A percentile compares a stretch with the other conserved stretches of the same genome.
These are phyloP conservation scores for Kwoniella shandongensis DNA, from an alignment of 768 basidiomycete genomes.

Conservation along the genomic window DNA sequence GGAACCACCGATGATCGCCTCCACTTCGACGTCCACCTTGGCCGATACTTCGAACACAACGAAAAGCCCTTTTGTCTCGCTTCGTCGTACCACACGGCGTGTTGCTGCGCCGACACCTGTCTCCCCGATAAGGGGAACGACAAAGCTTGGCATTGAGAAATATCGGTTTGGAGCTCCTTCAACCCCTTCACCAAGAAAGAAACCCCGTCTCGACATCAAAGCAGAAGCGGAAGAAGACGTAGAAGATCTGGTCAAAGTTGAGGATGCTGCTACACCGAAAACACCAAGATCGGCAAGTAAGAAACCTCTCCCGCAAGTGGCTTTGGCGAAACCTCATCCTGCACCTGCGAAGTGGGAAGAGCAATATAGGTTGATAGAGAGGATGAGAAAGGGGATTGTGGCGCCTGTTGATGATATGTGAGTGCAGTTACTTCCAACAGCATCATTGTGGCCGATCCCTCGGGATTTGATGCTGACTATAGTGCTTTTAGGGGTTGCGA, in stretches of 20 bases:
- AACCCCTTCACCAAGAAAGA: conserved; percentile 25
- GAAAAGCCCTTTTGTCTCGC: conserved; percentile 15
- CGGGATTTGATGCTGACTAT: too few relatives aligned
- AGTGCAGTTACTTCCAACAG: too few relatives aligned
- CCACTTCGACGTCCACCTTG: too few relatives aligned
- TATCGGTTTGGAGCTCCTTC: conserved; percentile 12
- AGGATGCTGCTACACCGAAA: conserved; percentile 5
- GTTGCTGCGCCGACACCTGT: background rate
- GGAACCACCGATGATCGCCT: too few relatives aligned
- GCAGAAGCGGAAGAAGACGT: conserved; percentile 5
- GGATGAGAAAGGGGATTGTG: conserved; percentile 68
- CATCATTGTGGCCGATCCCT: background rate
- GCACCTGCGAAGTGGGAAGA: conserved; percentile 46
- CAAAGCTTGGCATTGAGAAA: conserved; percentile 4
- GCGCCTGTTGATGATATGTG: conserved; percentile 81
- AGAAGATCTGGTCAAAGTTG: conserved; percentile 2
- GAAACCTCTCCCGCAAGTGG: conserved; percentile 39
- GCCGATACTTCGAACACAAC: too few relatives aligned
- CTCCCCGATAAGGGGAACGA: background rate
- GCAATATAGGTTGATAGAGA: conserved; percentile 60
- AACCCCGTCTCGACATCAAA: conserved; percentile 11
- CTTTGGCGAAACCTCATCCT: conserved; percentile 49
- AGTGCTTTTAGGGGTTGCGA: conserved; percentile 48
- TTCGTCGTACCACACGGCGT: conserved; percentile 23
- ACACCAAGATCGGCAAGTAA: conserved; percentile 35